Percentiles rank a stretch among this genome's conserved stretches.
Evolutionary conservation across 805 yeast genomes (phyloP).

Genomic region (Saccharomycopsis sp.): DNA sequence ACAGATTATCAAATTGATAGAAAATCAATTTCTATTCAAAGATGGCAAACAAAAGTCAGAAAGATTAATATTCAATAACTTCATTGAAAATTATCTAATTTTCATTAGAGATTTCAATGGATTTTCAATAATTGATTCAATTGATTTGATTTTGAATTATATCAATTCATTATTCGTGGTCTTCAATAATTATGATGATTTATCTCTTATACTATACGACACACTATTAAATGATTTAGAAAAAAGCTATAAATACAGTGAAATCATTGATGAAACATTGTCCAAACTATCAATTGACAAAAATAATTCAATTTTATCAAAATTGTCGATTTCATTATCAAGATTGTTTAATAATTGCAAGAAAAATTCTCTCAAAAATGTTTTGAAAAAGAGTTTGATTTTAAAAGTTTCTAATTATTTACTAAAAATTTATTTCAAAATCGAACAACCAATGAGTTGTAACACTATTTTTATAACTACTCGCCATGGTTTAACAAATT

Average conservation of each 20-base stretch:
- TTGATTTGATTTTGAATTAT: conserved; percentile 12
- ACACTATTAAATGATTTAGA: conserved; percentile 7
- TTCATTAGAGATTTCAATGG: conserved; percentile 9
- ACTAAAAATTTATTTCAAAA: conserved; percentile 10
- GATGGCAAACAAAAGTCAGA: conserved; percentile 3
- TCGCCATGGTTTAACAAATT: conserved; percentile 7
- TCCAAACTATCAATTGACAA: conserved; percentile 1
- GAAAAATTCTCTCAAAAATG: conserved; percentile 9
- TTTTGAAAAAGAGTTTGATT: conserved; percentile 4
- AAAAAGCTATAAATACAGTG: conserved; percentile 4
- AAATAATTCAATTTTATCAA: conserved; percentile 8
- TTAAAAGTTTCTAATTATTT: conserved; percentile 13
- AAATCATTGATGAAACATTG: conserved; percentile 3
- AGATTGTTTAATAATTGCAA: conserved; percentile 17
- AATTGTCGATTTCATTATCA: conserved; percentile 9
- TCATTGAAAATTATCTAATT: conserved; percentile 4
- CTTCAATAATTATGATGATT: conserved; percentile 14
- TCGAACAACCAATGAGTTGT: conserved; percentile 16
- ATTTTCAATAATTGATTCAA: conserved; percentile 11
- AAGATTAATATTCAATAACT: conserved; percentile 3
- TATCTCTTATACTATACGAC: conserved; percentile 2
- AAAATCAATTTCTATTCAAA: neutral
- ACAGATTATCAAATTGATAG: neutral
- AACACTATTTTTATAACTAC: conserved; percentile 15
- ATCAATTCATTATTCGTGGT: conserved; percentile 12